Conservation (phyloP, 192 early-diverging fungal species). For the Geosiphon pyriformis region DNA sequence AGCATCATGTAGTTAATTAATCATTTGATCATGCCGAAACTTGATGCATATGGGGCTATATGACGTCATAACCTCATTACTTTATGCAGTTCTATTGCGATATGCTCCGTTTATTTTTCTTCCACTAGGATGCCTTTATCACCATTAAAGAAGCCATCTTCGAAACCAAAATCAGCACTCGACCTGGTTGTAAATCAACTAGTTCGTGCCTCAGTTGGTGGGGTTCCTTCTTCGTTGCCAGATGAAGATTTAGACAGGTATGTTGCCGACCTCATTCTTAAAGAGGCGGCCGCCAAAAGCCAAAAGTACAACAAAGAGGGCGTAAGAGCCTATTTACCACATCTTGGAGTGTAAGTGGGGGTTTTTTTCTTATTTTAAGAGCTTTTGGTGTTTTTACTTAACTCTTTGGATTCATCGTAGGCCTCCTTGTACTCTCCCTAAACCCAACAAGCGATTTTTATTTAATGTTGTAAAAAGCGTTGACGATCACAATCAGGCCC, state of each 20-base stretch:
- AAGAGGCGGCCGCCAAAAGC: slow-evolving; percentile 37
- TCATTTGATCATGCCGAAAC: too few relatives aligned
- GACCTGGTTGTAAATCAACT: slow-evolving; percentile 34
- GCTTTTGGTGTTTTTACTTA: slow-evolving; percentile 12
- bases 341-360: slow-evolving; percentile 22
- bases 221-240: slow-evolving; percentile 24
- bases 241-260: slow-evolving; percentile 53
- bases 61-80: too few relatives aligned
- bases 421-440: slow-evolving; percentile 36
- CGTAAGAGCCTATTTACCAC: slow-evolving; percentile 33
- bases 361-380: not conserved
- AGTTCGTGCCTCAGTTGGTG: slow-evolving; percentile 45
- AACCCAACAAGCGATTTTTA: slow-evolving; percentile 55
- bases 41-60: too few relatives aligned
- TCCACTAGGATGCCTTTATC: not conserved
- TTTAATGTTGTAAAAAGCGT: slow-evolving; percentile 50
- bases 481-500: slow-evolving; percentile 47
- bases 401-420: slow-evolving; percentile 24
- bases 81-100: too few relatives aligned
- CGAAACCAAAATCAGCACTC: slow-evolving; percentile 19
- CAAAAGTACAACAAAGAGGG: slow-evolving; percentile 37
- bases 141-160: not conserved
- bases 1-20: too few relatives aligned
- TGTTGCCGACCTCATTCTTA: slow-evolving; percentile 48
- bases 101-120: too few relatives aligned